A percentile compares a stretch with the other conserved stretches of the same genome.
Conservation (phyloP, 345 rosid genomes). For the Syzygium grande region DNA sequence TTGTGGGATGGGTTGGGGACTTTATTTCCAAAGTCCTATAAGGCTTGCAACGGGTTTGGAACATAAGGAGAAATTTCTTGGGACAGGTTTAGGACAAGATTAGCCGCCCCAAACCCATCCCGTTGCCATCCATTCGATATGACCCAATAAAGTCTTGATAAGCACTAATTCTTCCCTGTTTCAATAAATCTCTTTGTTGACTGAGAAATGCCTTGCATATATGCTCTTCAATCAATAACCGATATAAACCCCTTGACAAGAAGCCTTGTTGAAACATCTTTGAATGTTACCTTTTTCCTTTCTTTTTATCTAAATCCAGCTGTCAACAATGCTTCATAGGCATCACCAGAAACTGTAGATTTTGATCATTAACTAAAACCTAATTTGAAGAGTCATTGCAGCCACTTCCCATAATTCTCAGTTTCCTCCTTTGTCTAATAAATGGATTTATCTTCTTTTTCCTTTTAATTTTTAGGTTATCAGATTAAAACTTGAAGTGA, state of each 20-base stretch:
- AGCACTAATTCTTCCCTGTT: neutral
- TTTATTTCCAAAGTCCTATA: neutral
- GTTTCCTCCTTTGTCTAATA: neutral
- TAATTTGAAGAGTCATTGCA: neutral
- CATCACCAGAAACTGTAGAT: neutral
- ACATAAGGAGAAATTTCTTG: neutral
- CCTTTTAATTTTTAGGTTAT: neutral
- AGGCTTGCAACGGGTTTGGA: neutral
- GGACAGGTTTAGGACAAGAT: neutral
- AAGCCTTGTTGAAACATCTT: neutral
- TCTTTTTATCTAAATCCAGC: neutral
- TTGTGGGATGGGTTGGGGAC: neutral
- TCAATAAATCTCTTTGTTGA: neutral
- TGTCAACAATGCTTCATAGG: neutral
- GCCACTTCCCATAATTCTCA: neutral
- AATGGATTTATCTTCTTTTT: neutral
- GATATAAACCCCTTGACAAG: neutral
- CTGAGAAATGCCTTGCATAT: neutral
- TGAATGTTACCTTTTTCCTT: neutral
- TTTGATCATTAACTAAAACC: neutral
- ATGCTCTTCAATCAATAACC: neutral
- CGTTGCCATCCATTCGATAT: neutral
- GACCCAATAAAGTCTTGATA: neutral
- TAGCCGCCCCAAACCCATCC: neutral
- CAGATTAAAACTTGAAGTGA: neutral